Evolutionary conservation across 805 yeast genomes (phyloP), one percentile per base, ranked within the genome.

Genomic region (Pichia sporocuriosa): DNA sequence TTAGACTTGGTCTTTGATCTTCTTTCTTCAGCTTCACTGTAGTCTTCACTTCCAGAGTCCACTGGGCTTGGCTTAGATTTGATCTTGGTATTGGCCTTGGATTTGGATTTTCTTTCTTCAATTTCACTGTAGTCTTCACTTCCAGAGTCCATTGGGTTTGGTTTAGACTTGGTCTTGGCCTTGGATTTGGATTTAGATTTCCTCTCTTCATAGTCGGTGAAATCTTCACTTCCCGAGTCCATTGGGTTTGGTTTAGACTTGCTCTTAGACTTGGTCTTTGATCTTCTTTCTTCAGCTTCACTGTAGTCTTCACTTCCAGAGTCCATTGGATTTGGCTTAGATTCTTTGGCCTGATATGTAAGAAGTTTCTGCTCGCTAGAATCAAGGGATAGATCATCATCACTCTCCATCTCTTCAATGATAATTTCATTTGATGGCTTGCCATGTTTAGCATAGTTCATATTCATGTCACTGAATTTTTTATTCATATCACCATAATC

Each of bases 301-400:
- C 34, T 23, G 12, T 35, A 24, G n/a, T 53, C 60, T 8, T 45
- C 49, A 3, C 38, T 33, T 10, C 13, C 32, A 23, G 39, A 35
- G 9, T 42, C 41, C 10, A 32, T 15, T 19, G 21, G 27, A 24
- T 32, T 32, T 15, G 41, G 27, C 19, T 33, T 38, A 9, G 28
- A 24, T 15, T 23, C 19, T 8, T 19, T 26, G n/a, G 21, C 15
- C 21, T 15, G 21, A 31, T 37, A 37, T 4, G 34, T 37, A 11
- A 37, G 16, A 9, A 37, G 13, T 35, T 22, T 37, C n/a, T 23
- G 40, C 10, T n/a, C 30, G 9, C n/a, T n/a, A n/a, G 19, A 15
- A 28, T 8, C 16, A 9, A 6, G 1, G 10, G n/a, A n/a, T n/a
- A 15, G 29, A 13, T 23, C 28, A 21, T 16, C 29, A 9, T 15